These are phyloP conservation scores for Rachicladosporium sp. DNA, from an alignment of 2,329 filamentous ascomycete species.

Conservation along the genomic window DNA sequence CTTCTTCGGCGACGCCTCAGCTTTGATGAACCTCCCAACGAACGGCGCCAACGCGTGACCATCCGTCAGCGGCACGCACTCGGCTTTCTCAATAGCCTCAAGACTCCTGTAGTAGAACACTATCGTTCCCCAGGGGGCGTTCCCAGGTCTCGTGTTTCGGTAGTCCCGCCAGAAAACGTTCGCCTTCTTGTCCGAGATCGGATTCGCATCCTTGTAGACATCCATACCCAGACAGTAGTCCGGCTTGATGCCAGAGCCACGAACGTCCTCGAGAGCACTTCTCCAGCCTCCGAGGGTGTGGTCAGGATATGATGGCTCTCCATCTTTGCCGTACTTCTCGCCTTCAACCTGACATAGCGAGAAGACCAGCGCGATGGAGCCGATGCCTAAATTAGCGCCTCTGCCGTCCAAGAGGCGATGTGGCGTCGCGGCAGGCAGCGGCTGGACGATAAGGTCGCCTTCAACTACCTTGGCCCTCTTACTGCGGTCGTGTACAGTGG, in stretches of 20 bases:
- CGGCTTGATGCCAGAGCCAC: slow-evolving; percentile 13
- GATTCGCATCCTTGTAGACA: slow-evolving; percentile 5
- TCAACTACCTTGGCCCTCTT: slow-evolving; percentile 9
- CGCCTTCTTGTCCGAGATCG: slow-evolving; percentile 2
- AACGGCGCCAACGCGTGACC: not conserved
- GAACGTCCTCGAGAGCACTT: slow-evolving; percentile 4
- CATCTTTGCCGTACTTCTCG: slow-evolving; percentile 10
- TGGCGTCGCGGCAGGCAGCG: slow-evolving; percentile 2
- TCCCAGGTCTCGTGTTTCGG: slow-evolving; percentile 19
- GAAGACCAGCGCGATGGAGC: slow-evolving; percentile 12
- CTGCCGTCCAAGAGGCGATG: not conserved
- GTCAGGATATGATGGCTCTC: slow-evolving; percentile 5
- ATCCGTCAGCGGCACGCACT: slow-evolving; percentile 7
- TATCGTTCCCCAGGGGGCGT: slow-evolving; percentile 27
- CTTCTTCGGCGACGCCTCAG: not conserved
- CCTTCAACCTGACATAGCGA: slow-evolving; percentile 8
- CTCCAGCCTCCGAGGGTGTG: slow-evolving; percentile 12
- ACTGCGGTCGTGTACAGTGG: not conserved
- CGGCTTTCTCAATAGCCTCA: slow-evolving; percentile 12
- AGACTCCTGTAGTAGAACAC: slow-evolving; percentile 30
- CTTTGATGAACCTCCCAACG: slow-evolving; percentile 2
- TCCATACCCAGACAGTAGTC: slow-evolving; percentile 11
- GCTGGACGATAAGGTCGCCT: slow-evolving; percentile 11
- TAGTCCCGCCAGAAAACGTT: slow-evolving; percentile 5
- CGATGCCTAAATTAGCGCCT: slow-evolving; percentile 7